Evolutionary conservation across 352 stramenopile species (phyloP), one percentile per base, ranked within the genome.

Genomic region (Phytophthora tentaculata): DNA sequence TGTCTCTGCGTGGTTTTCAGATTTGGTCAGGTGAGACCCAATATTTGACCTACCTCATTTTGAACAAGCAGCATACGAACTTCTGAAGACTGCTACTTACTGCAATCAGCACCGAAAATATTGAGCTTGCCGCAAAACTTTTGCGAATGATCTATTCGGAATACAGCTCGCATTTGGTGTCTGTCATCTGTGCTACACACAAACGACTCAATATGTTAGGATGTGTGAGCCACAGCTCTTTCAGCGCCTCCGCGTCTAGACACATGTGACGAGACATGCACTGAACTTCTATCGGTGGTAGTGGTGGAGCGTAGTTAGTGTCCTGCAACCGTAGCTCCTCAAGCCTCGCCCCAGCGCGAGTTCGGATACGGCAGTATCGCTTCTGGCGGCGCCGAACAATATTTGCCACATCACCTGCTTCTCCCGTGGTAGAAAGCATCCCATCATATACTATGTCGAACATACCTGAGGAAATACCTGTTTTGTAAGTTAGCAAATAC

Each of bases 81-180:
- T n/a, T n/a, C n/a, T n/a, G n/a, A n/a, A 69, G 24, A 47, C 0
- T 51, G 23, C 9, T 2, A 14, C 50, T 70, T 70, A 2, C 29
- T 60, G 0, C 48, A n/a, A 19, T 56, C 23, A 16, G 47, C 3
- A 4, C 28, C 28, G n/a, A 29, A 39, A 4, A 61, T 39, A 9
- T 65, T 70, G 0, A 70, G 17, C 19, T 64, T 65, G 8, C 39
- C 61, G 12, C 63, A 70, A 20, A 69, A 57, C 12, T 56, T 64
- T 19, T 65, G 55, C 0, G 48, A 64, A 12, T 65, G 55, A 23
- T 70, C 55, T 1, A 64, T 41, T 12, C 58, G 58, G 7, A 52
- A 26, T 8, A 39, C 44, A 19, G 60, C 26, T 17, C 24, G 14
- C 29, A 37, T 37, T 37, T 37, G n/a, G n/a, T n/a, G n/a, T n/a